A percentile compares a stretch with the other conserved stretches of the same genome.
phyloP scores from a whole-genome alignment of 768 basidiomycete genomes.

The Pulveroboletus sp. region DNA sequence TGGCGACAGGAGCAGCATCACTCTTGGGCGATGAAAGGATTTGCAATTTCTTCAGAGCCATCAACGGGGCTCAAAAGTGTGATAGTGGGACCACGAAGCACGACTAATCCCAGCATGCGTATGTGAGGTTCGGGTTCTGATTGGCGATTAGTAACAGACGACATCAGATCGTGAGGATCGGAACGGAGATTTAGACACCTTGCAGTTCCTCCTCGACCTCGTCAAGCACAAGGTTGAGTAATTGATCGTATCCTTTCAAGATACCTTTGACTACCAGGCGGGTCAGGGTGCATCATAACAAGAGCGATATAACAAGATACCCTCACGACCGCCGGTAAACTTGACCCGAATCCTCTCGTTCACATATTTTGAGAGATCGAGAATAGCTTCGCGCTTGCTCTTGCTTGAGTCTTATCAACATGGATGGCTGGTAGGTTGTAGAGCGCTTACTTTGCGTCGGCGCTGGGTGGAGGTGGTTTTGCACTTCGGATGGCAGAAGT shows the following conservation, averaged over 20 bases:
- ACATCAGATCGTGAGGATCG: constrained; percentile 12
- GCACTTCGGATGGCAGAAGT: constrained; percentile 30
- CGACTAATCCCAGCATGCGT: constrained; percentile 75
- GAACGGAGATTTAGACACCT: constrained; percentile 39
- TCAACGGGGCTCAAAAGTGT: constrained; percentile 93
- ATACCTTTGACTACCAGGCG: constrained; percentile 70
- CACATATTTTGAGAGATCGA: constrained; percentile 91
- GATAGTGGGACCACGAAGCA: constrained; percentile 91
- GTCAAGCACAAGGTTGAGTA: constrained; percentile 95
- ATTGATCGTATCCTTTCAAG: constrained; percentile 93
- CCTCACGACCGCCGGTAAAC: constrained; percentile 97
- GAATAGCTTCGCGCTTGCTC: constrained; percentile 82
- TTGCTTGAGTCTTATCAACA: constrained; percentile 33
- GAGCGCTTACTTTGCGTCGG: constrained; percentile 27
- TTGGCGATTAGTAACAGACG: neutral
- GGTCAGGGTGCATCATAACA: neutral
- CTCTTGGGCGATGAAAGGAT: constrained; percentile 78
- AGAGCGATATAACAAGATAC: constrained; percentile 34
- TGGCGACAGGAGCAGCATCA: constrained; percentile 21
- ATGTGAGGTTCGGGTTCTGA: constrained; percentile 61
- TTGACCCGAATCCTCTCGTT: constrained; percentile 92
- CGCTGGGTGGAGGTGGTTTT: constrained; percentile 9
- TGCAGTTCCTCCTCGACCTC: constrained; percentile 83
- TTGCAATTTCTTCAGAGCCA: constrained; percentile 90
- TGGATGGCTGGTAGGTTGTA: constrained; percentile 6